phyloP scores from a whole-genome alignment of 2,329 filamentous ascomycete species.

The Fusarium keratoplasticum region DNA sequence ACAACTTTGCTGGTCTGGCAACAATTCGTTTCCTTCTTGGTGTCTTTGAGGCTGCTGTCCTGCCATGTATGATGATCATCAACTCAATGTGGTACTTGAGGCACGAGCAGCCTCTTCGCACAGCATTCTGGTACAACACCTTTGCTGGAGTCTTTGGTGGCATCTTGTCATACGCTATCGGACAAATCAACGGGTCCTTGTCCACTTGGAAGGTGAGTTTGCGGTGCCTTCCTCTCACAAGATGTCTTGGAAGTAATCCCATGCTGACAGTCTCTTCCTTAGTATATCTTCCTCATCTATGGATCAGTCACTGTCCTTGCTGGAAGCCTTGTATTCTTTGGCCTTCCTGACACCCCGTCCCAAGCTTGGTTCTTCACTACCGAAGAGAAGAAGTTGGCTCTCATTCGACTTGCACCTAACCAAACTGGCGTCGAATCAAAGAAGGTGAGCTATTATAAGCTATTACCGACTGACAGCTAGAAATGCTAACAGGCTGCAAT shows the following conservation, averaged over 20 bases:
- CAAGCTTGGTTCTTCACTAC: constrained; percentile 39
- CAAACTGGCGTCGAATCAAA: neutral
- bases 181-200: constrained; percentile 35
- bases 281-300: constrained; percentile 41
- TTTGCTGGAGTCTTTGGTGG: constrained; percentile 46
- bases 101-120: constrained; percentile 44
- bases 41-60: constrained; percentile 41
- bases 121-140: constrained; percentile 46
- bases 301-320: constrained; percentile 26
- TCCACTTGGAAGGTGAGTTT: constrained; percentile 15
- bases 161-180: constrained; percentile 43
- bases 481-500: neutral
- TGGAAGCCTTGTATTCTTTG: constrained; percentile 24
- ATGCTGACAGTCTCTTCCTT: neutral
- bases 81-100: constrained; percentile 47
- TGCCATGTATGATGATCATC: constrained; percentile 39
- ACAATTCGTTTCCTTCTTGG: constrained; percentile 43
- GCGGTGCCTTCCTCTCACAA: too few species aligned
- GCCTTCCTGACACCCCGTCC: constrained; percentile 34
- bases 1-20: constrained; percentile 38
- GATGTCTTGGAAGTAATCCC: too few species aligned
- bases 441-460: neutral
- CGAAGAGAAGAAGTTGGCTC: constrained; percentile 30
- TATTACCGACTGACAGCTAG: too few species aligned
- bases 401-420: constrained; percentile 20